Conservation (phyloP, 2,329 filamentous ascomycete species). For the Chaetomium globosum region DNA sequence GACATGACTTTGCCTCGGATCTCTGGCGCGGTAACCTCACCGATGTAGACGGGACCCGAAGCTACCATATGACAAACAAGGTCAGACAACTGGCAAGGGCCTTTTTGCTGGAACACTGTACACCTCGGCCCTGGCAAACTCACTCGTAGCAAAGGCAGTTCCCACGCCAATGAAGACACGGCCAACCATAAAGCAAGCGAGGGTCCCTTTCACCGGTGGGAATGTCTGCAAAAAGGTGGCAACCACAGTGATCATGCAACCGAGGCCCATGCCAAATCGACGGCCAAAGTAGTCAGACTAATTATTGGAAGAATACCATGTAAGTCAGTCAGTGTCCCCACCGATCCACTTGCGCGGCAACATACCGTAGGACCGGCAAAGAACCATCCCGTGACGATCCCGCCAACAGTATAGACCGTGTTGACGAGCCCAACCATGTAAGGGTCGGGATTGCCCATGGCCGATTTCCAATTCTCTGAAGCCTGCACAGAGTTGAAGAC, state of each 20-base stretch:
- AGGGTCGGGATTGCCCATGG: conserved; percentile 1
- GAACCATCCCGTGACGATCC: conserved; percentile 3
- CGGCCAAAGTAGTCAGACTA: conserved; percentile 10
- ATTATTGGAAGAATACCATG: no score
- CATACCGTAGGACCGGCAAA: not conserved
- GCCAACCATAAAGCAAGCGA: conserved; percentile 1
- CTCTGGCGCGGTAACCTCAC: not conserved
- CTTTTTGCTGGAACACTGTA: not conserved
- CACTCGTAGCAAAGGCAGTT: not conserved
- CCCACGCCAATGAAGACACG: conserved; percentile 5
- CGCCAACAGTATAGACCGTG: conserved; percentile 4
- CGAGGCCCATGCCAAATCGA: not conserved
- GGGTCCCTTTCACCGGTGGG: not conserved
- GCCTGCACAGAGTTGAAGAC: conserved; percentile 15
- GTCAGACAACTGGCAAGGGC: not conserved
- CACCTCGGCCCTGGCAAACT: no score
- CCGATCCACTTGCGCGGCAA: no score
- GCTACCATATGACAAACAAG: not conserved
- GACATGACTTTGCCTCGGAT: conserved; percentile 14
- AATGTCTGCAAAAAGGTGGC: conserved; percentile 10
- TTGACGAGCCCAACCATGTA: conserved; percentile 13
- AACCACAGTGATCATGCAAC: not conserved
- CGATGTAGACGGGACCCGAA: conserved; percentile 9
- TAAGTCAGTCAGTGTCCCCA: not conserved
- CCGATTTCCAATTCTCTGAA: conserved; percentile 7